Evolutionary conservation across 805 yeast species (phyloP), one percentile per base, ranked within the genome.

Genomic region (Monosporozyma unispora): DNA sequence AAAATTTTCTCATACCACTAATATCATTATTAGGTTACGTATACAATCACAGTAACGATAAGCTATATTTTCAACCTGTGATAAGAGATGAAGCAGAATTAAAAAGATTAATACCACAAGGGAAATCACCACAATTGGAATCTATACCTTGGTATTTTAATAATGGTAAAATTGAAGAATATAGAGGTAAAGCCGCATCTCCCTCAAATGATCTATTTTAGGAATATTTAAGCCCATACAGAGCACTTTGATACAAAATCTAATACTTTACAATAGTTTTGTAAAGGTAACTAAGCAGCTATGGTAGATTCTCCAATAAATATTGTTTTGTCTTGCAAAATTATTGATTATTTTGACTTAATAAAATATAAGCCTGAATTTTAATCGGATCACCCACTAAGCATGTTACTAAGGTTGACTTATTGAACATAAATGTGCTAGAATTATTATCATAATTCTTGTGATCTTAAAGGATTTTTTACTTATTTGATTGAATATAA

Each of bases 1-100:
- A 59, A 10, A 59, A 57, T 37, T 64, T 65, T 33, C 39, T 65
- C 18, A 48, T 64, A 16, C 69, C 68, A 3, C 50, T 65, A 39
- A 51, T 55, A 18, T 52, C 50, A 35, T 48, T 65, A 16, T 44
- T 65, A 40, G 53, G 56, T 23, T 61, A 62, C 43, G 62, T 67
- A 28, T 65, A 61, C 46, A 45, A 51, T 16, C 58, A 54, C 44
- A 60, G 64, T 7, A 64, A 64, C 46, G 68, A 64, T 16, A 61
- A 58, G 43, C 44, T 63, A n/a, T 50, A 57, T 22, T 60, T 58
- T 42, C 56, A 62, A 46, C 48, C 57, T 2, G 51, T 63, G 2
- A 57, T 57, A 19, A 48, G 42, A 7, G 54, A 61, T 37, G 47
- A 45, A n/a, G 38, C 42, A 4, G 46, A 28, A 12, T 40, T 65